A percentile compares a stretch with the other conserved stretches of the same genome.
Conservation (phyloP, 805 yeast genomes). For the Saccharomycopsis capsularis region DNA sequence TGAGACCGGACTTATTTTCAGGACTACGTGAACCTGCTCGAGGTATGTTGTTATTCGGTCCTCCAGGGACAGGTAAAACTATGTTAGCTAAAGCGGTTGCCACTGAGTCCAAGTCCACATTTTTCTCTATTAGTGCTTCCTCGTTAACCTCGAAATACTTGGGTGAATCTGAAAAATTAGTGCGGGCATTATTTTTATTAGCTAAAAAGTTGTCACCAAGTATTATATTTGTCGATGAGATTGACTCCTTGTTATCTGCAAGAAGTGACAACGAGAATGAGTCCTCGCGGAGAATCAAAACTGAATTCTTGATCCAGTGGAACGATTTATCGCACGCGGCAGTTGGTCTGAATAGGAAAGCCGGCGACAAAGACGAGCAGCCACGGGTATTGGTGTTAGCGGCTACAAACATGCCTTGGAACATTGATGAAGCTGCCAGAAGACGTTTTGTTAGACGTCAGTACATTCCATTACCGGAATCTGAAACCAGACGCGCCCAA, state of each 20-base stretch:
- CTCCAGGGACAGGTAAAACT: constrained; percentile 98
- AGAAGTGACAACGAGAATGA: constrained; percentile 80
- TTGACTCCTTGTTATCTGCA: constrained; percentile 80
- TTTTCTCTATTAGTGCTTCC: constrained; percentile 87
- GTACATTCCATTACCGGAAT: constrained; percentile 91
- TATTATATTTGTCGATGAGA: constrained; percentile 92
- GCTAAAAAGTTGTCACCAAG: constrained; percentile 89
- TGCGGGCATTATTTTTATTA: constrained; percentile 76
- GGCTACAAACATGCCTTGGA: constrained; percentile 96
- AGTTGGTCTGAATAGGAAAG: constrained; percentile 42
- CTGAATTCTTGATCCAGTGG: constrained; percentile 94
- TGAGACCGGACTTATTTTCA: constrained; percentile 86
- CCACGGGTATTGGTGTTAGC: constrained; percentile 83
- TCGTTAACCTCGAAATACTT: constrained; percentile 70
- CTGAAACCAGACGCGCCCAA: constrained; percentile 72
- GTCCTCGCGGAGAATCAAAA: constrained; percentile 84
- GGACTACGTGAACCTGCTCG: constrained; percentile 94
- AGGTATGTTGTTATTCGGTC: constrained; percentile 94
- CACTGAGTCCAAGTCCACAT: constrained; percentile 89
- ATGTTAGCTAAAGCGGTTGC: constrained; percentile 98
- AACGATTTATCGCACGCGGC: constrained; percentile 87
- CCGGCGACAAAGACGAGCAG: constrained; percentile 31
- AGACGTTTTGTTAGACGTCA: constrained; percentile 88
- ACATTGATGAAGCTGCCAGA: constrained; percentile 94
- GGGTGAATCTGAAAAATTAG: constrained; percentile 93